Percentiles rank a stretch among this genome's conserved stretches.
Conservation (phyloP, 805 yeast genomes). For the Saturnispora galanensis region DNA sequence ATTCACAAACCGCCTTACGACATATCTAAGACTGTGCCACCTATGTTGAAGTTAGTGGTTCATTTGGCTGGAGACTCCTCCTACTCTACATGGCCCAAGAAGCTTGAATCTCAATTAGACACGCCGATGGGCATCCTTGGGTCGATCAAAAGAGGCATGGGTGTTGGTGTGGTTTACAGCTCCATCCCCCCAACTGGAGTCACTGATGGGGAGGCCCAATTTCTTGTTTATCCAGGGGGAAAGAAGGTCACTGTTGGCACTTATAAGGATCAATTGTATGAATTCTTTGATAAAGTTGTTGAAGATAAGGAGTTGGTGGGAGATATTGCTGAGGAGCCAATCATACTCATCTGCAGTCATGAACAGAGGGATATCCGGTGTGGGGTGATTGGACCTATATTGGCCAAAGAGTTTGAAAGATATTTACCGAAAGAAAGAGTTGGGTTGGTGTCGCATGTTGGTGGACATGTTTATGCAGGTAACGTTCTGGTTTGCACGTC, state of each 20-base stretch:
- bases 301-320: background rate
- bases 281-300: constrained; percentile 4
- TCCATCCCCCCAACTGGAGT: background rate
- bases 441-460: constrained; percentile 64
- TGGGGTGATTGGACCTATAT: constrained; percentile 54
- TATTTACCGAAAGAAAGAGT: constrained; percentile 25
- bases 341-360: constrained; percentile 57
- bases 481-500: constrained; percentile 51
- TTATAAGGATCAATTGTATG: background rate
- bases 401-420: constrained; percentile 38
- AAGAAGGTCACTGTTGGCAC: constrained; percentile 2
- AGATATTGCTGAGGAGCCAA: background rate
- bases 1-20: constrained; percentile 16
- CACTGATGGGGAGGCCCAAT: background rate
- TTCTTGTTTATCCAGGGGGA: constrained; percentile 10
- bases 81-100: constrained; percentile 36
- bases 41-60: constrained; percentile 47
- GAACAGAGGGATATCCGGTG: constrained; percentile 53
- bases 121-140: constrained; percentile 27
- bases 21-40: constrained; percentile 38
- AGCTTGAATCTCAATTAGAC: constrained; percentile 39
- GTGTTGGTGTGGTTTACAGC: constrained; percentile 7
- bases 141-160: constrained; percentile 10
- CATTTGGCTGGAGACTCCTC: constrained; percentile 36
- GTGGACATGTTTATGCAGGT: constrained; percentile 86